Base-by-base conservation (phyloP, 345 rosid genomes). In the Trapa incisa region DNA sequence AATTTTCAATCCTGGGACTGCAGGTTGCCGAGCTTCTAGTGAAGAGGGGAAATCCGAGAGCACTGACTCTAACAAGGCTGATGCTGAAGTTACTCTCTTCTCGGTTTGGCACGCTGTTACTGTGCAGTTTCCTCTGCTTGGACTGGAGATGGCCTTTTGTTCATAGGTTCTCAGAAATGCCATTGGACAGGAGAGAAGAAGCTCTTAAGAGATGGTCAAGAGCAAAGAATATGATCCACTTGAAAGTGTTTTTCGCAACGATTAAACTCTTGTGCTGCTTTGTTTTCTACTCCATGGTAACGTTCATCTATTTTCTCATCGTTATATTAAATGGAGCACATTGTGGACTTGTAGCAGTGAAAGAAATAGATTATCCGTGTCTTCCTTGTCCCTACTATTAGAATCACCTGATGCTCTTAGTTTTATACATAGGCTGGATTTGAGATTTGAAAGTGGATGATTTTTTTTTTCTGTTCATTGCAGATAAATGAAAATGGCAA, bases 1-100 rank as follows among this genome's bases (percentile, higher is more conserved):
- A 5, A 32, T 63, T 35, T 12, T 68, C 56, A 12, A 47, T 13
- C 29, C 14, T 66, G 56, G 48, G 67, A 17, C 35, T 65, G 66
- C 83, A 91, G 97, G 87, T 87, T 14, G 98, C 95, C 4, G 90
- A 86, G 47, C 43, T 77, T 15, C n/a, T 89, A 62, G 88, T 66
- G 66, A 78, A 70, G 68, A 79, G 81, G 73, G 80, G 79, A 14
- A 14, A 65, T 42, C 65, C 75, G 54, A 68, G 70, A 66, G 87
- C 77, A 29, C 73, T 86, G 68, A 68, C 70, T 11, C 2, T 83
- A 17, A 79, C 80, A 68, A 75, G 72, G 61, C 47, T 82, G 50
- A 76, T 77, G 60, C 42, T 89, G 76, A 79, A 47, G 72, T 8
- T 84, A 50, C 71, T 92, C 7, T 84, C 92, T 17, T 89, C 68